Base-by-base conservation (phyloP, 805 yeast species). In the Yarrowia deformans region DNA sequence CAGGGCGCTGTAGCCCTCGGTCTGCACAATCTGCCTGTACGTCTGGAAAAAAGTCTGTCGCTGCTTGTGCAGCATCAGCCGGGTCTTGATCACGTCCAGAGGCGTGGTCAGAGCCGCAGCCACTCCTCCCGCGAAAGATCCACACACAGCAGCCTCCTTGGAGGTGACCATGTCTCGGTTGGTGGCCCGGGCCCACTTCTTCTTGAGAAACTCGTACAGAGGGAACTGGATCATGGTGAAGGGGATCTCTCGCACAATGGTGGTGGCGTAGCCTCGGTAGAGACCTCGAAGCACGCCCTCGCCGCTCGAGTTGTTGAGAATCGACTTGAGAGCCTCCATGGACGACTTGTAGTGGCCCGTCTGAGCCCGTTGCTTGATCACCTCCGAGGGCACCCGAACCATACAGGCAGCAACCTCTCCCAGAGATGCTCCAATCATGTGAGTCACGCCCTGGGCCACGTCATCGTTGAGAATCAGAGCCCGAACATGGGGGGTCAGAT, bases 31-130 rank as follows among this genome's bases (percentile, higher is more conserved):
- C 12, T 80, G 82, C 42, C 75, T 79, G 1, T 89, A 85, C 70
- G 93, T 77, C 13, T 77, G 73, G 6, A 78, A 50, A 0, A 87
- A 79, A 0, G 88, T 78, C 0, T 87, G 78, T 54, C 85, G 79
- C 32, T 80, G 79, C 52, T 85, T 81, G 74, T 82, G 83, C 48
- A 94, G 83, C 98, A 95, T 95, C 66, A 95, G 83, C 74, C 99
- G 84, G 0, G 99, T 94, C 80, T 95, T 94, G 72, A 94, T 85
- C 75, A 97, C 95, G 78, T 94, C 99, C 72, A 94, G 82, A 3
- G 99, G 99, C 13, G 95, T 94, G 1, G 99, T 94, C 19, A 90
- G 78, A 0, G 97, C 98, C 7, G 98, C 97, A 42, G 98, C 97
- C 14, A 90, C 83, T 0, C 96, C 98, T 69, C 99, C 99, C 39